phyloP scores from a whole-genome alignment of 495 filamentous ascomycete genomes.

The Tetracladium marchalianum region DNA sequence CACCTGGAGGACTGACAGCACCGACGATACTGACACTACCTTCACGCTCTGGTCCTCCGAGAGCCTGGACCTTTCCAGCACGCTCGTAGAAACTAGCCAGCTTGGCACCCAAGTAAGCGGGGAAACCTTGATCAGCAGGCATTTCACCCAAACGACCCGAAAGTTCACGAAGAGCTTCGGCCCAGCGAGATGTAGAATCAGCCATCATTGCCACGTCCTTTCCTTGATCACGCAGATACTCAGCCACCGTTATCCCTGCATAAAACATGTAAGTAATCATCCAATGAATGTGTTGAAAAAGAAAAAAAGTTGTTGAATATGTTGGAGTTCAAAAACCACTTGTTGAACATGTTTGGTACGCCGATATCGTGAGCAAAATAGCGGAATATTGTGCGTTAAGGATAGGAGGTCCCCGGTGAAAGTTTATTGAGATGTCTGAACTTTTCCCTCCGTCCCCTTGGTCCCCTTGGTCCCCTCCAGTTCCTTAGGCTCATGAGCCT shows the following conservation, averaged over 20 bases:
- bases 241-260: slow-evolving; percentile 92
- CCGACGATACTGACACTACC: slow-evolving; percentile 97
- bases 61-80: slow-evolving; percentile 73
- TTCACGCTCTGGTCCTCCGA: slow-evolving; percentile 78
- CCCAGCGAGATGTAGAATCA: slow-evolving; percentile 97
- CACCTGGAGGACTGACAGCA: slow-evolving; percentile 92
- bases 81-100: slow-evolving; percentile 98
- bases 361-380: too few species aligned
- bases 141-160: slow-evolving; percentile 98
- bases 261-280: too few species aligned
- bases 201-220: slow-evolving; percentile 99
- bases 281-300: too few species aligned
- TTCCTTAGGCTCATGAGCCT: too few species aligned
- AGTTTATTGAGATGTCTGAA: too few species aligned
- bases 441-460: too few species aligned
- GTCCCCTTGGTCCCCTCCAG: too few species aligned
- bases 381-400: too few species aligned
- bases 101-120: slow-evolving; percentile 93
- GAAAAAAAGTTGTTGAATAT: too few species aligned
- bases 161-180: slow-evolving; percentile 95
- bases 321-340: too few species aligned
- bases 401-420: too few species aligned
- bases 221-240: slow-evolving; percentile 98
- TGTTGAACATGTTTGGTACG: too few species aligned
- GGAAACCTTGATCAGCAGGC: slow-evolving; percentile 99